phyloP scores from a whole-genome alignment of 371 early-diverging fungal species.

The Mortierella sp. region DNA sequence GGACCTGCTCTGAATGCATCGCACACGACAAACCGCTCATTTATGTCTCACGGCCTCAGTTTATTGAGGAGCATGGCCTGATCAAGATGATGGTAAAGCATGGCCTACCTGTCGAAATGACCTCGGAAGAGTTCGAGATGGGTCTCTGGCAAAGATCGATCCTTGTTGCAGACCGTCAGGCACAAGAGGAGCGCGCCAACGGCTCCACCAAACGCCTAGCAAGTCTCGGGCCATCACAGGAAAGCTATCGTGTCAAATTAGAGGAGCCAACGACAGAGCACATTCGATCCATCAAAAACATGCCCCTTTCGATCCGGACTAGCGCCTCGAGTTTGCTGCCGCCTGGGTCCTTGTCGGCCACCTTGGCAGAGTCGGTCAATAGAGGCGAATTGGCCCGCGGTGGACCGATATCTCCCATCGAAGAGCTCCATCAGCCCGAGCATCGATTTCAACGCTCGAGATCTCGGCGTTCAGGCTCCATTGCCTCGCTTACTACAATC shows the following conservation, averaged over 20 bases:
- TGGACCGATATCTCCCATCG: slow-evolving; percentile 21
- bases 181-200: neutral
- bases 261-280: too few relatives aligned
- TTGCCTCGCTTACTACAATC: slow-evolving; percentile 16
- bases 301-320: neutral
- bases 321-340: neutral
- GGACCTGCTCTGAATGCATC: slow-evolving; percentile 79
- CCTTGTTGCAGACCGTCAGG: neutral
- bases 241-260: too few relatives aligned
- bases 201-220: neutral
- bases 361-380: slow-evolving; percentile 26
- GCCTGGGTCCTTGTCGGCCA: neutral
- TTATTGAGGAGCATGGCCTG: slow-evolving; percentile 77
- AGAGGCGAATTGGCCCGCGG: slow-evolving; percentile 32
- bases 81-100: slow-evolving; percentile 67
- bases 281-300: neutral
- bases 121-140: slow-evolving; percentile 61
- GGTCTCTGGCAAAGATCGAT: slow-evolving; percentile 58
- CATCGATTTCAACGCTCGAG: slow-evolving; percentile 18
- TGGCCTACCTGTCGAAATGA: slow-evolving; percentile 65
- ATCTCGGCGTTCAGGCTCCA: slow-evolving; percentile 18
- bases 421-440: slow-evolving; percentile 10
- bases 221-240: neutral
- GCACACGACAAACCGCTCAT: slow-evolving; percentile 74
- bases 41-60: slow-evolving; percentile 76